Evolutionary conservation across 192 early-diverging fungal genomes (phyloP).

Genomic region (Gaertneriomyces semiglobifer): DNA sequence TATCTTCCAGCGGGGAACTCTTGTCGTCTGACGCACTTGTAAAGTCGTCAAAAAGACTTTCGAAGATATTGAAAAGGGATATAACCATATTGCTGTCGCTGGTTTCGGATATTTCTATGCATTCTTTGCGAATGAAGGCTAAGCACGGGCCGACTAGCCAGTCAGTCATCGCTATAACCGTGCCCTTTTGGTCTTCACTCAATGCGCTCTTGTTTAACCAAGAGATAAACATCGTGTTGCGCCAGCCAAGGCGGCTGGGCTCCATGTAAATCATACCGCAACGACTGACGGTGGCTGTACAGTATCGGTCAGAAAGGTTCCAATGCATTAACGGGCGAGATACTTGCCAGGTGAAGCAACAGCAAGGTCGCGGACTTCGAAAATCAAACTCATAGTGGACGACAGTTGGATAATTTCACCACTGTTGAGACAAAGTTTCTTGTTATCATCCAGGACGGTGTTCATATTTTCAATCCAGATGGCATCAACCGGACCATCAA

Average conservation of each 20-base stretch:
- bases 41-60: slow-evolving; percentile 43
- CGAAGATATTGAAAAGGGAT: slow-evolving; percentile 54
- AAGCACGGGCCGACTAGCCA: slow-evolving; percentile 52
- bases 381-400: slow-evolving; percentile 60
- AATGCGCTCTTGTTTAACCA: slow-evolving; percentile 45
- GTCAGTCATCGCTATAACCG: slow-evolving; percentile 39
- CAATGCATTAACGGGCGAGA: neutral
- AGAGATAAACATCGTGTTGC: slow-evolving; percentile 53
- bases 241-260: slow-evolving; percentile 51
- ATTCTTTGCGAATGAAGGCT: slow-evolving; percentile 44
- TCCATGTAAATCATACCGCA: slow-evolving; percentile 68
- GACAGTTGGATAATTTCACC: slow-evolving; percentile 64
- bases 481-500: slow-evolving; percentile 64
- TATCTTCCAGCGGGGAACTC: slow-evolving; percentile 22
- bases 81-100: slow-evolving; percentile 48
- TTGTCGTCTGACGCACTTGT: slow-evolving; percentile 29
- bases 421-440: slow-evolving; percentile 58
- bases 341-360: slow-evolving; percentile 54
- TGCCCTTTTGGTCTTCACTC: slow-evolving; percentile 39
- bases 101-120: slow-evolving; percentile 53
- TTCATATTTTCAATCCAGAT: slow-evolving; percentile 68
- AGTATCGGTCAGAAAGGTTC: neutral
- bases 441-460: slow-evolving; percentile 60
- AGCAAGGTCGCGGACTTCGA: slow-evolving; percentile 59
- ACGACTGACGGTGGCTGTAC: slow-evolving; percentile 57